phyloP scores from a whole-genome alignment of 1,284 basidiomycete species.

The Hemileia vastatrix region DNA sequence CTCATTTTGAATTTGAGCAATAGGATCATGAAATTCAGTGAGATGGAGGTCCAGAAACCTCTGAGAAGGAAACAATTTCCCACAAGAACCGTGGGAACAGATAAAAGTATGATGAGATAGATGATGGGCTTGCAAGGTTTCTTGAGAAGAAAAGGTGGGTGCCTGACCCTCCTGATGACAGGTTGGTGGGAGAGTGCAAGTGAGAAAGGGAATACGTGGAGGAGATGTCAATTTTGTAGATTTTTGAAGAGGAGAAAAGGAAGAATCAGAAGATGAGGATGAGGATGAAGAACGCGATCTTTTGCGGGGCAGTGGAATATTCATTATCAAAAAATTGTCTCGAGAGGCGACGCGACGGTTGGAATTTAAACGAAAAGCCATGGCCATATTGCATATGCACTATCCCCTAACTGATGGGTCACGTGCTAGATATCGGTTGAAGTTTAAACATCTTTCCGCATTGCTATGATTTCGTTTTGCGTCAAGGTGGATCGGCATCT shows the following conservation, averaged over 20 bases:
- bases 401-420: too few relatives aligned
- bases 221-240: not conserved
- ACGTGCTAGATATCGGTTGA: too few relatives aligned
- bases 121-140: conserved; percentile 11
- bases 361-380: not conserved
- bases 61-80: conserved; percentile 10
- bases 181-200: conserved; percentile 14
- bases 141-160: not conserved
- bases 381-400: not conserved
- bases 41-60: conserved; percentile 17
- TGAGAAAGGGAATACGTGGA: not conserved
- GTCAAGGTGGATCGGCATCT: too few relatives aligned
- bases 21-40: conserved; percentile 13
- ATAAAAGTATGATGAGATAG: conserved; percentile 18
- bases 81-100: not conserved
- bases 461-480: not conserved
- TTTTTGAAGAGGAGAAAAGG: not conserved
- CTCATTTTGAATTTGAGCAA: conserved; percentile 1
- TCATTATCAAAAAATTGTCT: not conserved
- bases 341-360: not conserved
- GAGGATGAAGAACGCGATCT: not conserved
- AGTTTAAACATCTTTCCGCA: too few relatives aligned
- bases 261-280: not conserved
- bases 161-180: conserved; percentile 7
- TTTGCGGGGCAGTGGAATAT: not conserved